A percentile compares a stretch with the other conserved stretches of the same genome.
Conservation (phyloP, 2,329 filamentous ascomycete species). For the Penicillium sp. region DNA sequence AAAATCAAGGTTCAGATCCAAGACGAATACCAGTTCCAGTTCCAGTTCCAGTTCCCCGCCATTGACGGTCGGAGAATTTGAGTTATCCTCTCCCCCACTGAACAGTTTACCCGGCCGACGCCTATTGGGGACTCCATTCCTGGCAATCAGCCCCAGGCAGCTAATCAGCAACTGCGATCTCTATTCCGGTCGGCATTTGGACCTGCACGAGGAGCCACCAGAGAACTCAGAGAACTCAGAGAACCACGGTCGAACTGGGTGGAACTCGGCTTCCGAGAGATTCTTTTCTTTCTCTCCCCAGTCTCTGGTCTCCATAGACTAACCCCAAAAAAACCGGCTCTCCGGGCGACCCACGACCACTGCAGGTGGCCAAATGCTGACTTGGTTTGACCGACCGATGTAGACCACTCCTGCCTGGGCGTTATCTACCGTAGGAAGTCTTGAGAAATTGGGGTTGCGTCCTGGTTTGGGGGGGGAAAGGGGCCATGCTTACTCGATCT, state of each 20-base stretch:
- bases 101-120: neutral
- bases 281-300: neutral
- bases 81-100: neutral
- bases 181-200: too few relatives aligned
- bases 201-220: too few relatives aligned
- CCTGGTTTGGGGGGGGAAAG: neutral
- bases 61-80: neutral
- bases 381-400: neutral
- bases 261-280: neutral
- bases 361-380: neutral
- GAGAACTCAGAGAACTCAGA: neutral
- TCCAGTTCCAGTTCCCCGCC: too few relatives aligned
- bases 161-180: too few relatives aligned
- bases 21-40: neutral
- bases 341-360: slow-evolving; percentile 5
- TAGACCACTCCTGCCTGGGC: neutral
- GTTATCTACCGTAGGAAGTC: neutral
- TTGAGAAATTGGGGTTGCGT: neutral
- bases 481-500: too few relatives aligned
- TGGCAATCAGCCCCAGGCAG: too few relatives aligned
- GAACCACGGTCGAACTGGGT: slow-evolving; percentile 8
- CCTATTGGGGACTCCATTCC: neutral
- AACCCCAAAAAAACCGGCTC: too few relatives aligned
- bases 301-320: too few relatives aligned
- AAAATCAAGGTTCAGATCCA: too few relatives aligned